A percentile compares a stretch with the other conserved stretches of the same genome.
Evolutionary conservation across 495 filamentous ascomycete species (phyloP).

Genomic region (Daldinia grandis): DNA sequence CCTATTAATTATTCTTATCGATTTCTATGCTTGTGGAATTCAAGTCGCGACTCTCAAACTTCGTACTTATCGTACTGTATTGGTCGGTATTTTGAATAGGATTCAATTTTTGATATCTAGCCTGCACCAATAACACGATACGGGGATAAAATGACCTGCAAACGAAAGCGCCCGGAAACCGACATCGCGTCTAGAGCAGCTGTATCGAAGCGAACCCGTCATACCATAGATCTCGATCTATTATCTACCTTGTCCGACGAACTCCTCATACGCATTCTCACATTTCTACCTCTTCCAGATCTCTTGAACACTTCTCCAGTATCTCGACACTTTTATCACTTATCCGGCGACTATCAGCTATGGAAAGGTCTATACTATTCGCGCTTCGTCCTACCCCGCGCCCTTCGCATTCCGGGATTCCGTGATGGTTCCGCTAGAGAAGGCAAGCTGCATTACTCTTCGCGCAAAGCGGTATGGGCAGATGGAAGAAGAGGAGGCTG

Average conservation of each 20-base stretch:
- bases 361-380: constrained; percentile 93
- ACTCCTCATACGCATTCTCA: constrained; percentile 84
- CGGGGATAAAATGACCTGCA: constrained; percentile 32
- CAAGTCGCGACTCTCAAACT: neutral
- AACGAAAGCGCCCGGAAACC: constrained; percentile 37
- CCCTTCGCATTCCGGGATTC: constrained; percentile 75
- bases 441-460: constrained; percentile 69
- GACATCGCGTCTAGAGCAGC: constrained; percentile 32
- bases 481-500: constrained; percentile 62
- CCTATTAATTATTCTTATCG: neutral
- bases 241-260: constrained; percentile 82
- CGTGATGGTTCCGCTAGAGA: constrained; percentile 55
- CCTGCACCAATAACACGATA: neutral
- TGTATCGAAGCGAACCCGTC: constrained; percentile 37
- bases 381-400: constrained; percentile 86
- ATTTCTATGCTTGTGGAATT: neutral
- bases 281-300: constrained; percentile 72
- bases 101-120: neutral
- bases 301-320: constrained; percentile 78
- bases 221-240: constrained; percentile 46
- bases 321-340: constrained; percentile 77
- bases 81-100: neutral
- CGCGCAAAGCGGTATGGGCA: constrained; percentile 82
- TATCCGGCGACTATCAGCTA: constrained; percentile 84
- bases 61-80: neutral